Conservation (phyloP, 2,329 filamentous ascomycete species). For the Neophaeococcomyces aloes region DNA sequence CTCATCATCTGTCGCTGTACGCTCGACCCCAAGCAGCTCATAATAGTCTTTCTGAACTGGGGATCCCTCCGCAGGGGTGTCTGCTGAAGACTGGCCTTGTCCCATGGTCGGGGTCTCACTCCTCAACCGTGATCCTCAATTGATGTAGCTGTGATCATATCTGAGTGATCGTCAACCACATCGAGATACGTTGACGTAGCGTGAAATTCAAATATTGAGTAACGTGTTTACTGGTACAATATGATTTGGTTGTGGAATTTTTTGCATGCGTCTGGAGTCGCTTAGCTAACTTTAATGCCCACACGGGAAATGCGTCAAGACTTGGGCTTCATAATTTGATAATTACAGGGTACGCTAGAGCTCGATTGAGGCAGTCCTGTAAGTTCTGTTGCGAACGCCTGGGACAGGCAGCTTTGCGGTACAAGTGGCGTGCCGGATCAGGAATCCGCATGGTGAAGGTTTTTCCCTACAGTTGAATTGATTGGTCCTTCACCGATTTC, state of each 20-base stretch:
- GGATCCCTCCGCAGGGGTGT: constrained; percentile 15
- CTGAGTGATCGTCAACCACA: background rate
- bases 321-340: no score
- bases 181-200: background rate
- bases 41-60: constrained; percentile 45
- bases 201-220: no score
- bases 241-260: background rate
- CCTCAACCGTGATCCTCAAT: constrained; percentile 9
- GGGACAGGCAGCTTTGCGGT: no score
- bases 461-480: no score
- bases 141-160: constrained; percentile 5
- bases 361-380: no score
- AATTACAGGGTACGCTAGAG: no score
- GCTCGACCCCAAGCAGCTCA: constrained; percentile 65
- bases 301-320: background rate
- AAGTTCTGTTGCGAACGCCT: no score
- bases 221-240: no score
- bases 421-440: no score
- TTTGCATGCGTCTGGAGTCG: background rate
- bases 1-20: constrained; percentile 70
- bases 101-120: constrained; percentile 27
- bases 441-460: no score
- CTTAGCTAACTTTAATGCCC: background rate
- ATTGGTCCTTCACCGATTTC: no score
- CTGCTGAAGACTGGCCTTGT: constrained; percentile 33